Evolutionary conservation across 371 early-diverging fungal genomes (phyloP), one percentile per base, ranked within the genome.

Genomic region (Lichtheimia corymbifera): DNA sequence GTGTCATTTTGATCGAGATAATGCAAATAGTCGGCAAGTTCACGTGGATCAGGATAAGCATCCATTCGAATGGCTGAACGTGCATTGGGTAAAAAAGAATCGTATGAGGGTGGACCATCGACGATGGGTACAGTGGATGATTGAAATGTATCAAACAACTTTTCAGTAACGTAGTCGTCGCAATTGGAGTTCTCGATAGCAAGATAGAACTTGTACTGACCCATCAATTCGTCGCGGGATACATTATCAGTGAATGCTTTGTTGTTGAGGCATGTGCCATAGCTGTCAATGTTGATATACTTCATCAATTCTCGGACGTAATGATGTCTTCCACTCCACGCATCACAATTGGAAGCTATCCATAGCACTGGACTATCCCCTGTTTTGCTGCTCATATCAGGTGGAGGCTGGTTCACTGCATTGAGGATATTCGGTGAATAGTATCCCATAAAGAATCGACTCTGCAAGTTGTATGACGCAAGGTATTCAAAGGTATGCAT

Each of bases 161-260:
- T 77, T 47, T 77, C 78, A 2, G 78, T 74, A 11, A 61, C 73
- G 68, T 77, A 77, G 28, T 73, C 67, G 27, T 70, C 73, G 20
- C 76, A 79, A 42, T 79, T 79, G 17, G 76, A 63, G 45, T 75
- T 75, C 28, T 79, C 79, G 15, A 73, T 64, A 0, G 76, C 65
- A 5, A 79, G 62, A 62, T 79, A 73, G 55, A 79, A 79, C 47
- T 79, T 79, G 56, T 79, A 71, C 58, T 70, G 68, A 6, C 43
- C 35, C 62, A 71, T 61, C 3, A 68, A 50, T 5, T 61, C 60
- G 22, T 51, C 45, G 17, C 79, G 49, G 5, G 70, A 57, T 17
- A 61, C 68, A 27, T 69, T 65, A 0, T 58, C 13, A 1, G 81
- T 79, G 50, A 76, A 81, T 0, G 50, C 62, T 15, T 65, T 65